These are phyloP conservation scores for Annona cherimola DNA, from an alignment of 164 flowering plant genomes.

Conservation along the genomic window DNA sequence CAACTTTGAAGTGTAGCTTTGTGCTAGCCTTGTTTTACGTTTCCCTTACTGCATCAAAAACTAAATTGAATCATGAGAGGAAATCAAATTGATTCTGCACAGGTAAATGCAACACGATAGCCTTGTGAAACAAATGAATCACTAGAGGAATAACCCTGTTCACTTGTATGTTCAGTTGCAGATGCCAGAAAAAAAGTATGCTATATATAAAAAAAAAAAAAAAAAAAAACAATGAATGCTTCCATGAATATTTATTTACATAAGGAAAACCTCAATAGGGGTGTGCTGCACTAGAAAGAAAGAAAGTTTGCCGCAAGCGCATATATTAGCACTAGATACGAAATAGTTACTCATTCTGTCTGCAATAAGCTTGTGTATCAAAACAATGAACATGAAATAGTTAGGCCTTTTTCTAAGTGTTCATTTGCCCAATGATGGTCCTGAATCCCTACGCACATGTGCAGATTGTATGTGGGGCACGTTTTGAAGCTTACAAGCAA, in stretches of 20 bases:
- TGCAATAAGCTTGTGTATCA: too few species aligned
- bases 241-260: too few species aligned
- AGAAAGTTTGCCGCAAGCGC: too few species aligned
- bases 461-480: neutral
- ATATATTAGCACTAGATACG: too few species aligned
- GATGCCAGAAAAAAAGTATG: neutral
- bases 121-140: neutral
- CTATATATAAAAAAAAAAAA: neutral
- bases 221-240: too few species aligned
- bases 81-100: neutral
- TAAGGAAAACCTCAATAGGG: too few species aligned
- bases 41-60: too few species aligned
- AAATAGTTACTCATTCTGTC: too few species aligned
- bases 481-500: neutral
- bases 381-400: too few species aligned
- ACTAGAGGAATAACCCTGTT: neutral
- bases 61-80: neutral
- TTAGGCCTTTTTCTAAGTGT: neutral
- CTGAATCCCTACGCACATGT: neutral
- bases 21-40: too few species aligned
- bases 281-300: too few species aligned
- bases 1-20: too few species aligned
- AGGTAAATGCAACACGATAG: neutral
- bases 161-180: neutral
- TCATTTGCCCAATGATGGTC: neutral